These are phyloP conservation scores for Ophiobolus disseminans DNA, from an alignment of 2,329 filamentous ascomycete species.

Conservation along the genomic window DNA sequence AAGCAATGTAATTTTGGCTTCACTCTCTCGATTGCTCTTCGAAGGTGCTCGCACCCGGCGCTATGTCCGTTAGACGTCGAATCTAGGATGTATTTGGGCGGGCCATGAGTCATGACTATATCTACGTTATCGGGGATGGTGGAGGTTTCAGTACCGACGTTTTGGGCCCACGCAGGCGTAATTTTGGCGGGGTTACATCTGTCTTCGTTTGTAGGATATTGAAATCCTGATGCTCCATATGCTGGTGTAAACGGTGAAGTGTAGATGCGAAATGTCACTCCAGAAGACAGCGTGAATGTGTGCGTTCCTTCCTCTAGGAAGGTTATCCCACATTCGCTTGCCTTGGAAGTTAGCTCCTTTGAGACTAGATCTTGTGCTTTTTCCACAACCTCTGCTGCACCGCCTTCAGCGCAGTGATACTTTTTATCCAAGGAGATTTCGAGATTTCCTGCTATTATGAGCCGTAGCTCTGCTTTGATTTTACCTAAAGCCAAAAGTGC, in stretches of 20 bases:
- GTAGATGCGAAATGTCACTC: conserved; percentile 59
- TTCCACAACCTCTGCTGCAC: conserved; percentile 11
- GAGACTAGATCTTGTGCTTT: conserved; percentile 28
- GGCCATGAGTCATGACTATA: conserved; percentile 67
- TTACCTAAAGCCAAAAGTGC: conserved; percentile 55
- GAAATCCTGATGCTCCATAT: conserved; percentile 62
- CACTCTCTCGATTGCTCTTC: conserved; percentile 54
- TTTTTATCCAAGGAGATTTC: conserved; percentile 63
- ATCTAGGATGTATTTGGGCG: conserved; percentile 61
- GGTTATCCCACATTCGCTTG: conserved; percentile 53
- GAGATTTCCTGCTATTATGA: conserved; percentile 69
- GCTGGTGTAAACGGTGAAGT: conserved; percentile 61
- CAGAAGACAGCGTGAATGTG: conserved; percentile 55
- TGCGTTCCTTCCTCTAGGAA: conserved; percentile 62
- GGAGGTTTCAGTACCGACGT: conserved; percentile 20
- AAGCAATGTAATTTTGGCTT: conserved; percentile 64
- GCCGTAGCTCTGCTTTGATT: conserved; percentile 61
- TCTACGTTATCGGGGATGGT: conserved; percentile 54
- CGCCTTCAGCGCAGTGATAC: conserved; percentile 42
- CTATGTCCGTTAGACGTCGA: conserved; percentile 32
- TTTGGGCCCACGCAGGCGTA: conserved; percentile 27
- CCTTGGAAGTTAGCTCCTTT: conserved; percentile 49
- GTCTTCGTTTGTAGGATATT: conserved; percentile 57
- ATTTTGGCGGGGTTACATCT: conserved; percentile 54
- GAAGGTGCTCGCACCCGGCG: conserved; percentile 63